phyloP scores from a whole-genome alignment of 495 filamentous ascomycete genomes.

The Aspergillus indologenus region DNA sequence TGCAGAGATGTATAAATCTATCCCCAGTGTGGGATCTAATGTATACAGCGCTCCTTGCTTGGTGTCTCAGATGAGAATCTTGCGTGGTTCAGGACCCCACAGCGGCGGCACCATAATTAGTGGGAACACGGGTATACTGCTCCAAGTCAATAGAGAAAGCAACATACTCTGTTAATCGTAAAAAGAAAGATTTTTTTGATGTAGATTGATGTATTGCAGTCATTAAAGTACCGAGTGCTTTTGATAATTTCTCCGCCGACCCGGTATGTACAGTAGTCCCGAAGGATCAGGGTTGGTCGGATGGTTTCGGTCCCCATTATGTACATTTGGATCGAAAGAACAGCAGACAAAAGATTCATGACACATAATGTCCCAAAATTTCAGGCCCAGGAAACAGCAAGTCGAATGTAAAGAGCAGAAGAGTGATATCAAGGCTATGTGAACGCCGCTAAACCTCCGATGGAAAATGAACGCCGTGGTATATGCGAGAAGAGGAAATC shows the following conservation, averaged over 20 bases:
- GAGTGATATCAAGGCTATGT: conserved; percentile 16
- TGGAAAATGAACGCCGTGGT: conserved; percentile 20
- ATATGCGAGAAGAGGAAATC: conserved; percentile 17
- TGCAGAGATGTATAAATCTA: no score
- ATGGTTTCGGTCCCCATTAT: conserved; percentile 11
- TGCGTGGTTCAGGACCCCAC: no score
- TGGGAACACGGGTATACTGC: no score
- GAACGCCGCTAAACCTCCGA: conserved; percentile 20
- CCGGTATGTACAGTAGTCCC: conserved; percentile 23
- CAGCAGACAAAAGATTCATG: conserved; percentile 12
- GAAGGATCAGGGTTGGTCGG: conserved; percentile 7
- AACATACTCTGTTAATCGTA: neutral
- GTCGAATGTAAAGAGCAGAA: conserved; percentile 13
- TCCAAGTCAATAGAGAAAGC: neutral
- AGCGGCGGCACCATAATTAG: no score
- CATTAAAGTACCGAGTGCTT: conserved; percentile 15
- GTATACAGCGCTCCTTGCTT: no score
- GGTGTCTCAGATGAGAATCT: no score
- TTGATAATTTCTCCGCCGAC: neutral
- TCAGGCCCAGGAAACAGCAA: conserved; percentile 7
- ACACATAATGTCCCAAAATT: conserved; percentile 17
- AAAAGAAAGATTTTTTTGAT: conserved; percentile 3
- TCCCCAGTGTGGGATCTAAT: no score
- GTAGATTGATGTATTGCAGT: conserved; percentile 16
- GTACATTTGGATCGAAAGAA: conserved; percentile 10